phyloP scores from a whole-genome alignment of 768 basidiomycete species.

The Phaeotremella fagi region DNA sequence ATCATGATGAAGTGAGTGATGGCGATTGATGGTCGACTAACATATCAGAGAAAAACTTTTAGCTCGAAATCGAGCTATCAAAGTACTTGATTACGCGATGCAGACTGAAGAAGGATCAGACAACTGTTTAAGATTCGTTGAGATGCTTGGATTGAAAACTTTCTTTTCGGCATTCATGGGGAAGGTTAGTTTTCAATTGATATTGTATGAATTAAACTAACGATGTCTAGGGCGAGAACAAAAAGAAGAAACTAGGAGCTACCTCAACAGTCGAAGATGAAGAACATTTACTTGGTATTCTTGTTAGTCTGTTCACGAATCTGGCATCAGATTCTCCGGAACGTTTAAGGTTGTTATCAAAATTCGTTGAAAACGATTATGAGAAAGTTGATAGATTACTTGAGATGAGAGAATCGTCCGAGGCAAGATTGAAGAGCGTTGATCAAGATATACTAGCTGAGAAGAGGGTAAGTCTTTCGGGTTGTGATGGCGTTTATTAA shows the following conservation, averaged over 20 bases:
- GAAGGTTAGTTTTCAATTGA: conserved; percentile 58
- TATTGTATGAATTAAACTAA: background rate
- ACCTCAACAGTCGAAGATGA: conserved; percentile 65
- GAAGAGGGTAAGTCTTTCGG: conserved; percentile 55
- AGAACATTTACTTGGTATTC: conserved; percentile 80
- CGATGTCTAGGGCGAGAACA: conserved; percentile 46
- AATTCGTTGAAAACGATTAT: conserved; percentile 89
- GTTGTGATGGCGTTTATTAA: conserved; percentile 1
- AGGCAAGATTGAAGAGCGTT: conserved; percentile 57
- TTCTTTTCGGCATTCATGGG: conserved; percentile 91
- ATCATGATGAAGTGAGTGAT: conserved; percentile 83
- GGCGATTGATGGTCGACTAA: background rate
- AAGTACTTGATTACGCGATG: conserved; percentile 84
- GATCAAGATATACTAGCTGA: conserved; percentile 68
- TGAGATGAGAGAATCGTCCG: conserved; percentile 73
- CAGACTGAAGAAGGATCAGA: conserved; percentile 63
- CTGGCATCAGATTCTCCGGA: conserved; percentile 78
- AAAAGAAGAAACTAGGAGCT: conserved; percentile 61
- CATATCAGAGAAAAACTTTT: conserved; percentile 68
- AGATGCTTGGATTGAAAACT: conserved; percentile 79
- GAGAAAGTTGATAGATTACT: conserved; percentile 91
- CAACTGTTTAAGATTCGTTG: conserved; percentile 78
- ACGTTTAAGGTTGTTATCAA: conserved; percentile 76
- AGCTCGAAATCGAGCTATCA: conserved; percentile 77
- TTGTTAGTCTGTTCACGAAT: conserved; percentile 86